Percentiles rank a stretch among this genome's conserved stretches.
Evolutionary conservation across 768 basidiomycete species (phyloP).

Genomic region (Podaxis sp.): DNA sequence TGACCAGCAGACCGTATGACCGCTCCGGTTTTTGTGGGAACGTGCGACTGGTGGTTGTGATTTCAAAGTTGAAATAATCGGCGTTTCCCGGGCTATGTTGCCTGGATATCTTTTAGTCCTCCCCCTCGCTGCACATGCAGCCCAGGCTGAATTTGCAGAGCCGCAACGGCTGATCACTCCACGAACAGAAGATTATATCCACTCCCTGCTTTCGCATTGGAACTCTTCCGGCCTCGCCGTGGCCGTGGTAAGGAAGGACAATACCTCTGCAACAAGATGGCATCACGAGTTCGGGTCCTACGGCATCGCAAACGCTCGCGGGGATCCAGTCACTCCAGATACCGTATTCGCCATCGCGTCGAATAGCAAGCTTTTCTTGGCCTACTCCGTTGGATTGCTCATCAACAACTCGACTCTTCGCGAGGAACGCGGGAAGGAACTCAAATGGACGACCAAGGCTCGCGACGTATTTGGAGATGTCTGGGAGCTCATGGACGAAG

Average conservation of each 20-base stretch:
- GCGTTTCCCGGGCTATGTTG: too few relatives aligned
- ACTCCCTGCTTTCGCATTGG: conserved; percentile 31
- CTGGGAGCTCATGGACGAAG: conserved; percentile 39
- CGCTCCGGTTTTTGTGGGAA: too few relatives aligned
- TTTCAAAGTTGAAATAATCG: too few relatives aligned
- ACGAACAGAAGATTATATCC: conserved; percentile 25
- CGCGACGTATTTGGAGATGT: conserved; percentile 31
- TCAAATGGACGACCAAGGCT: conserved; percentile 39
- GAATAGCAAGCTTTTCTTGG: conserved; percentile 42
- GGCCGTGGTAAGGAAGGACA: conserved; percentile 38
- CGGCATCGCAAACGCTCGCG: conserved; percentile 34
- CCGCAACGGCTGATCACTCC: not conserved
- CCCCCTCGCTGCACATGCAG: not conserved
- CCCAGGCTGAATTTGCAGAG: not conserved
- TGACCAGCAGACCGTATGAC: too few relatives aligned
- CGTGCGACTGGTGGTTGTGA: too few relatives aligned
- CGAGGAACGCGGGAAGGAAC: conserved; percentile 24
- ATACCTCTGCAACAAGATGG: conserved; percentile 30
- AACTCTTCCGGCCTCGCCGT: conserved; percentile 41
- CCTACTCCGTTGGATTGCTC: conserved; percentile 38
- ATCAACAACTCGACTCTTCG: conserved; percentile 36
- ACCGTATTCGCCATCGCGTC: conserved; percentile 46
- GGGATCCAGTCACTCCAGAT: conserved; percentile 38
- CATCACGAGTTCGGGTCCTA: conserved; percentile 38
- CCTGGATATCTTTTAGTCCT: not conserved